These are phyloP conservation scores for Aspergillus ruber DNA, from an alignment of 2,329 filamentous ascomycete species.

Conservation along the genomic window DNA sequence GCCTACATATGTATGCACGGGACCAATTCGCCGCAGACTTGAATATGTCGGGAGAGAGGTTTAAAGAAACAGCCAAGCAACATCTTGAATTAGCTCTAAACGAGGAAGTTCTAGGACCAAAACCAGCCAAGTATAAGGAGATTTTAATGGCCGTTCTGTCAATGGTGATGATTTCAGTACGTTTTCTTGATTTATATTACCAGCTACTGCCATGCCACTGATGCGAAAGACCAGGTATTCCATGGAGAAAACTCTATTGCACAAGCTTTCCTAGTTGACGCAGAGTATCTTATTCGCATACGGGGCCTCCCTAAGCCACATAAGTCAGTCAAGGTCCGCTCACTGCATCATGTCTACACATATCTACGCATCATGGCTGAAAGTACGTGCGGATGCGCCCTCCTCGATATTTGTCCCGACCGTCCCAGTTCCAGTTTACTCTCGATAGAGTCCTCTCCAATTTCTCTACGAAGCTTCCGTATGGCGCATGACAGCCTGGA, in stretches of 20 bases:
- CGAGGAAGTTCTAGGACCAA: constrained; percentile 9
- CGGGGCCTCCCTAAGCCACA: constrained; percentile 21
- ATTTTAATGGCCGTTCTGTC: constrained; percentile 19
- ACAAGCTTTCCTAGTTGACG: constrained; percentile 22
- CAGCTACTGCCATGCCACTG: background rate
- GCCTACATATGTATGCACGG: constrained; percentile 5
- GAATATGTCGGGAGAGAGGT: background rate
- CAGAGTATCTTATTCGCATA: constrained; percentile 21
- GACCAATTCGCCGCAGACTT: background rate
- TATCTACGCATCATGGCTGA: too few species aligned
- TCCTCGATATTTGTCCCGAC: too few species aligned
- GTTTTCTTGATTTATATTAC: background rate
- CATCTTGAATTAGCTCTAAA: constrained; percentile 14
- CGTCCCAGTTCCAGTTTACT: too few species aligned
- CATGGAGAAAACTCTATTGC: constrained; percentile 14
- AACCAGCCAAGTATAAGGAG: constrained; percentile 23
- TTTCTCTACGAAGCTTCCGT: constrained; percentile 18
- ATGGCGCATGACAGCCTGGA: constrained; percentile 17
- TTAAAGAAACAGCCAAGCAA: constrained; percentile 6
- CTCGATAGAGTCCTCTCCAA: too few species aligned
- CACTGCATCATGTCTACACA: constrained; percentile 25
- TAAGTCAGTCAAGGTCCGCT: constrained; percentile 21
- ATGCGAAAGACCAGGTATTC: constrained; percentile 1
- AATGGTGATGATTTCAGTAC: constrained; percentile 15
- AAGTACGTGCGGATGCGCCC: too few species aligned